A percentile compares a stretch with the other conserved stretches of the same genome.
These are phyloP conservation scores for Fusarium liriodendri DNA, from an alignment of 2,329 filamentous ascomycete genomes.

Conservation along the genomic window DNA sequence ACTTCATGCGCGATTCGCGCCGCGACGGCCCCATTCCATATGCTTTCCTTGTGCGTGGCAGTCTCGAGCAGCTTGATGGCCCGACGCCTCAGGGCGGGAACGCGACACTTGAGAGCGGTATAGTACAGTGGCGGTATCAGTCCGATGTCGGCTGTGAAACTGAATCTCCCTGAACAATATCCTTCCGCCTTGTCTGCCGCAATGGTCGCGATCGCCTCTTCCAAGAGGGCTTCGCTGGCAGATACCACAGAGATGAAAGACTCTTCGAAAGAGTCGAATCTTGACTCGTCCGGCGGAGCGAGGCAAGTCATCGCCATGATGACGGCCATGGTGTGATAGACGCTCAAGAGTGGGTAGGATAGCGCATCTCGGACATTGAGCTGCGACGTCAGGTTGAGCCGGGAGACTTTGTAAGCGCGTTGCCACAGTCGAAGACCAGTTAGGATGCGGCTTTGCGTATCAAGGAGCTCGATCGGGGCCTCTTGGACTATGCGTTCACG, in stretches of 20 bases:
- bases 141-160: background rate
- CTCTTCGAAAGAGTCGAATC: background rate
- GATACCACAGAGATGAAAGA: background rate
- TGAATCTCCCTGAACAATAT: background rate
- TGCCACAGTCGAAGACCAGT: background rate
- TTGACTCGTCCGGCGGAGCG: background rate
- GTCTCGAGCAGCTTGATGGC: background rate
- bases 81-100: background rate
- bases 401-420: background rate
- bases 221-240: background rate
- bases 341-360: background rate
- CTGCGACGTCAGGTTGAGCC: background rate
- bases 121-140: background rate
- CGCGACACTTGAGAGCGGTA: background rate
- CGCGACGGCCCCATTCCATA: background rate
- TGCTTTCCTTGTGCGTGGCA: background rate
- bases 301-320: background rate
- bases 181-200: background rate
- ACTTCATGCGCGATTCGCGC: background rate
- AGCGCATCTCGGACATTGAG: background rate
- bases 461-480: background rate
- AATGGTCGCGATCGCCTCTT: background rate
- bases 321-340: background rate
- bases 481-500: background rate
- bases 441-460: background rate